Evolutionary conservation across 306 rosid species (phyloP).

Genomic region (Canavalia gladiata): DNA sequence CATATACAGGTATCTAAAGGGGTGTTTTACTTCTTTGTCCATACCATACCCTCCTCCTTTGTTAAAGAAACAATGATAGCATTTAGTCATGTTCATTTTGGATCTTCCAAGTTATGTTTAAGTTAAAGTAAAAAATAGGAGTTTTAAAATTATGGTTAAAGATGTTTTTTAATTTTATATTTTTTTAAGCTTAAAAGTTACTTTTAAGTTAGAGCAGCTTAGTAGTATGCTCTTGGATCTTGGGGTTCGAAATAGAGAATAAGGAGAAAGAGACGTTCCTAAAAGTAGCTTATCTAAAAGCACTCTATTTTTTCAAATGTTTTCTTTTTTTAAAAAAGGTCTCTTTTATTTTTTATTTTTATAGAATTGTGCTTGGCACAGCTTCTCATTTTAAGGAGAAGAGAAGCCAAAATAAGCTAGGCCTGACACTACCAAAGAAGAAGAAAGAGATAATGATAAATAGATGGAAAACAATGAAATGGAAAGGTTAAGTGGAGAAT

Average conservation of each 20-base stretch:
- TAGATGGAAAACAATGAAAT: background rate
- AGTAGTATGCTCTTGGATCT: background rate
- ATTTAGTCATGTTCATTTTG: background rate
- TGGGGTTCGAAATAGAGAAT: background rate
- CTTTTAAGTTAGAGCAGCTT: background rate
- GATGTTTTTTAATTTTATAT: background rate
- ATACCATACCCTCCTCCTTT: background rate
- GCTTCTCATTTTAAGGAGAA: background rate
- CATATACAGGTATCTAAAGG: slow-evolving; percentile 78
- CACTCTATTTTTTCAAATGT: background rate
- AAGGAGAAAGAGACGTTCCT: background rate
- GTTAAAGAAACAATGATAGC: background rate
- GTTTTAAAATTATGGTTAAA: background rate
- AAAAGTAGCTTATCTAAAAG: background rate
- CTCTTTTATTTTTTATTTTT: background rate
- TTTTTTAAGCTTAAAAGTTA: background rate
- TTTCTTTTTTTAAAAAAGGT: background rate
- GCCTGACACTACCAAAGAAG: background rate
- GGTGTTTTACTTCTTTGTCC: background rate
- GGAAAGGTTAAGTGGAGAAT: background rate
- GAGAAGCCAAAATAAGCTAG: background rate
- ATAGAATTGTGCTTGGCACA: background rate
- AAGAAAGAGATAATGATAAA: background rate
- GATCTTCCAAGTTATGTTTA: background rate
- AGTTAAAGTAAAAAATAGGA: background rate